A percentile compares a stretch with the other conserved stretches of the same genome.
Evolutionary conservation across 2,329 filamentous ascomycete species (phyloP).

Genomic region (Ceratocystis cacaofunesta): DNA sequence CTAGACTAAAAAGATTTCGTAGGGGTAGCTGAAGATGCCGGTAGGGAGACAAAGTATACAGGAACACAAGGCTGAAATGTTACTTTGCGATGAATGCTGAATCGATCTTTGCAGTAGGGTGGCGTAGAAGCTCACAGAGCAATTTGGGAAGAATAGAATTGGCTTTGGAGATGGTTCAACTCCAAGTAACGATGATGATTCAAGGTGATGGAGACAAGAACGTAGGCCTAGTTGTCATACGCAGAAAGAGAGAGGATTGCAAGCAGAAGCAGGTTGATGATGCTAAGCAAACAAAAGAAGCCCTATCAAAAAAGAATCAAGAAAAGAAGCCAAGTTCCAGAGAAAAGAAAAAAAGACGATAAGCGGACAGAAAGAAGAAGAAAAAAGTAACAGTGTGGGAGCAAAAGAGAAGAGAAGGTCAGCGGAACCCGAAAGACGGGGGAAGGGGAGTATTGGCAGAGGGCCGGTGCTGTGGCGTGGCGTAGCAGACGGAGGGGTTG

Average conservation of each 20-base stretch:
- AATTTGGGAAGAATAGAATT: background rate
- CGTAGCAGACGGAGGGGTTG: constrained; percentile 11
- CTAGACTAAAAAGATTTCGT: background rate
- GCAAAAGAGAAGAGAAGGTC: constrained; percentile 14
- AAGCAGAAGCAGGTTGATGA: constrained; percentile 1
- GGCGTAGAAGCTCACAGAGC: background rate
- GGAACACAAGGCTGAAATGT: background rate
- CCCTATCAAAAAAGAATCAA: background rate
- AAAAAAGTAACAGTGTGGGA: constrained; percentile 14
- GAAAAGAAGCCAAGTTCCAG: constrained; percentile 3
- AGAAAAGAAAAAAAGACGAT: constrained; percentile 8
- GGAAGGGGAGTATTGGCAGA: constrained; percentile 14
- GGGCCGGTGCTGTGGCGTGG: constrained; percentile 16
- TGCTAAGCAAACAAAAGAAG: constrained; percentile 3
- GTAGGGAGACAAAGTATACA: background rate
- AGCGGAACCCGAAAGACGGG: constrained; percentile 15
- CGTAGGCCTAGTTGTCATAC: background rate
- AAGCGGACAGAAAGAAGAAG: constrained; percentile 9
- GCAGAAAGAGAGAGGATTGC: background rate
- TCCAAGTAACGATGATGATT: background rate
- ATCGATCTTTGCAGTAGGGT: background rate
- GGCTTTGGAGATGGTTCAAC: background rate
- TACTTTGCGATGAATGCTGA: too few relatives aligned
- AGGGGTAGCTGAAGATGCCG: background rate
- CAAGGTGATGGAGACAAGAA: background rate